phyloP scores from a whole-genome alignment of 345 rosid genomes.

The Lumnitzera racemosa region DNA sequence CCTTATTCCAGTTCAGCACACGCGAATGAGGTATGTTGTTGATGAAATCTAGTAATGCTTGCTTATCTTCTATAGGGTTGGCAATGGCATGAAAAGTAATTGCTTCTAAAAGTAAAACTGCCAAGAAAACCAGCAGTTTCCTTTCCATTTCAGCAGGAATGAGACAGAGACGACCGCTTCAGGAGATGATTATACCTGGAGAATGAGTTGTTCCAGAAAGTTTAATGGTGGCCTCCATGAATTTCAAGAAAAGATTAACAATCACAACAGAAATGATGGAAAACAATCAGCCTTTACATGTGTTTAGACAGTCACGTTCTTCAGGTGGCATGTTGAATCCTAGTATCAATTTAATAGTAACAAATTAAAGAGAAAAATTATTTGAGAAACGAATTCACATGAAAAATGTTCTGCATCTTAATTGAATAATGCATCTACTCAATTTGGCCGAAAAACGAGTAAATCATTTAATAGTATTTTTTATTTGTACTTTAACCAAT shows the following conservation, averaged over 20 bases:
- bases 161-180: not conserved
- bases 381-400: too few species aligned
- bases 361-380: too few species aligned
- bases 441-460: too few species aligned
- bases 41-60: slow-evolving; percentile 67
- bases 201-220: slow-evolving; percentile 11
- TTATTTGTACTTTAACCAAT: too few species aligned
- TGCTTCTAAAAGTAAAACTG: slow-evolving; percentile 27
- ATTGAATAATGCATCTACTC: too few species aligned
- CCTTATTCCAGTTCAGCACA: slow-evolving; percentile 56
- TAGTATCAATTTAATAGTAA: too few species aligned
- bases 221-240: not conserved
- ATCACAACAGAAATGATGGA: too few species aligned
- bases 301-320: too few species aligned
- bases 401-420: too few species aligned
- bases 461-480: too few species aligned
- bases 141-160: slow-evolving; percentile 14
- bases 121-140: slow-evolving; percentile 24
- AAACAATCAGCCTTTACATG: not conserved
- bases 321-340: too few species aligned
- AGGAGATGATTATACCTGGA: not conserved
- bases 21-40: slow-evolving; percentile 45
- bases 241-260: too few species aligned
- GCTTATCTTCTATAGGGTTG: slow-evolving; percentile 56
- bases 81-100: slow-evolving; percentile 25